A percentile compares a stretch with the other conserved stretches of the same genome.
These are phyloP conservation scores for Chlorencoelia australis DNA, from an alignment of 2,329 filamentous ascomycete species.

Conservation along the genomic window DNA sequence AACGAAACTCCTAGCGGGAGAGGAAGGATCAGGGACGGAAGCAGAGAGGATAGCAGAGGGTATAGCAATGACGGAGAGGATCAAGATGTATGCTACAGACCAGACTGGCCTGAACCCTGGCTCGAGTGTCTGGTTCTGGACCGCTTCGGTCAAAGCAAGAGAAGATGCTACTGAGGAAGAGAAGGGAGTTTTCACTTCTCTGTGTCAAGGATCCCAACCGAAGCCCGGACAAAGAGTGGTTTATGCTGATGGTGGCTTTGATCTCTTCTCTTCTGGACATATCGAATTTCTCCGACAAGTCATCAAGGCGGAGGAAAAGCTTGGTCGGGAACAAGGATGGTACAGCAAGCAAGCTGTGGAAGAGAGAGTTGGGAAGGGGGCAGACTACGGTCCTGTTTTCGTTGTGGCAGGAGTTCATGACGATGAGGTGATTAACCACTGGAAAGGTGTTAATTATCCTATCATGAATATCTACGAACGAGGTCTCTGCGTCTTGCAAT, in stretches of 20 bases:
- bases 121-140: constrained; percentile 80
- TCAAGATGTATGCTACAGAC: constrained; percentile 81
- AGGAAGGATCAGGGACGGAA: constrained; percentile 60
- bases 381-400: constrained; percentile 73
- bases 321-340: constrained; percentile 63
- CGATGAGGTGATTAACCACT: constrained; percentile 87
- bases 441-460: constrained; percentile 96
- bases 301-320: constrained; percentile 58
- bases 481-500: constrained; percentile 89
- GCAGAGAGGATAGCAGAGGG: constrained; percentile 57
- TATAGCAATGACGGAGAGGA: constrained; percentile 62
- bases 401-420: constrained; percentile 92
- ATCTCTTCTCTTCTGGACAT: constrained; percentile 92
- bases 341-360: constrained; percentile 54
- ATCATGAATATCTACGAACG: constrained; percentile 99
- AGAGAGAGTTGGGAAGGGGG: constrained; percentile 51
- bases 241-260: constrained; percentile 94
- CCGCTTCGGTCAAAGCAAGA: constrained; percentile 34
- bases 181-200: constrained; percentile 51
- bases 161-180: constrained; percentile 39
- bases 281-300: constrained; percentile 88
- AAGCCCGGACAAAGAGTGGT: constrained; percentile 73
- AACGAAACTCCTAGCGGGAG: constrained; percentile 54
- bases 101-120: constrained; percentile 69
- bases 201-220: constrained; percentile 63